Evolutionary conservation across 139 green algal genomes (phyloP), one percentile per base, ranked within the genome.

Genomic region (Ettlia oleoabundans): DNA sequence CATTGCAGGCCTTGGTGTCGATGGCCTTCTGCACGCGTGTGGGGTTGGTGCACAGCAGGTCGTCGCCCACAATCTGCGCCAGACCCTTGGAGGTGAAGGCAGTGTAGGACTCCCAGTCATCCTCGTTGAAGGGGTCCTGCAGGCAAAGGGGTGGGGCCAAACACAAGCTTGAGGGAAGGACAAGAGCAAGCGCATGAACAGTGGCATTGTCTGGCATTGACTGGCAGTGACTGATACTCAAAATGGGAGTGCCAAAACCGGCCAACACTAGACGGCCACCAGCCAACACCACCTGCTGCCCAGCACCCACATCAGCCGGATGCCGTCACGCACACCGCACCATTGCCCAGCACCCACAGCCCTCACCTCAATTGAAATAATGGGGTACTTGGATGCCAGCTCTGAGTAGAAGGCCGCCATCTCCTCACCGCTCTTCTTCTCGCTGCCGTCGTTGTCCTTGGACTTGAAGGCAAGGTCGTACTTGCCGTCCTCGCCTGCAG

Each of bases 1-100:
- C 97, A 82, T 98, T 98, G 90, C 92, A 95, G 18, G 90, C 85
- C 92, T 99, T 99, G 51, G 86, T 90, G 85, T 98, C 96, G 77
- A 99, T 99, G 79, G 90, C 95, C 38, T 90, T 93, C 89, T 96
- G 87, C 47, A 99, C 94, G 62, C 95, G 91, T 63, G 81, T 91
- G 58, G 95, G 95, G 91, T 99, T 99, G 89, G 97, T 99, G 73
- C 98, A 96, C 64, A 98, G 89, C 76, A 99, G 91, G 90, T 99
- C 97, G 81, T 99, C 97, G 61, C 97, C 97, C 65, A 99, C 97
- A 24, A 99, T 90, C 93, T 98, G 93, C 47, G 33, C 58, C 38
- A 95, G 89, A 78, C 86, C 86, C 76, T 92, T 84, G 1, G 80
- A 85, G 10, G 94, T 98, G 63, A 99, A 87, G 63, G 85, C 76